Base-by-base conservation (phyloP, 1,284 basidiomycete genomes). In the Rhizopogon hawkerae region DNA sequence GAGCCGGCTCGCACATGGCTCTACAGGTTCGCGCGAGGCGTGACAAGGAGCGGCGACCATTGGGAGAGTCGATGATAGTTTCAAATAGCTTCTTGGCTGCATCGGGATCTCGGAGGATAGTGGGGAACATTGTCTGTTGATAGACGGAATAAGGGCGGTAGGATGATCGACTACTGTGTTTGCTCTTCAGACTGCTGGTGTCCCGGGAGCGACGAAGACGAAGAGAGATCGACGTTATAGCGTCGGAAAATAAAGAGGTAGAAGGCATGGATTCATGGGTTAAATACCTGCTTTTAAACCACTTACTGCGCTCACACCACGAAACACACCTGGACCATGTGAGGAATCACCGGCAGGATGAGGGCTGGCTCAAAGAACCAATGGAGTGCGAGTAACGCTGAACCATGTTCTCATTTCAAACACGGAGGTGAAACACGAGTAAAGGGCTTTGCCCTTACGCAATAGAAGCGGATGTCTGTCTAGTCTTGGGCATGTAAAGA, bases 11-110 rank as follows among this genome's bases (percentile, higher is more conserved):
- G 54, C 74, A 78, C 62, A 87, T 69, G 21, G 78, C 77, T 55
- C 74, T 79, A 66, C 85, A 88, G 44, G 85, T 87, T 49, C 85
- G 73, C 46, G 85, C 78, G 54, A 89, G 69, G 58, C 85, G 73
- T 41, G 81, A 80, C 52, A 86, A 65, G 39, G 77, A 73, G 35
- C 81, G 77, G 54, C 74, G 78, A 29, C 85, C 85, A 56, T 73
- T 75, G 1, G 83, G 78, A 3, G 75, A 72, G 46, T 88, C 85
- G 53, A 81, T 69, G 57, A 89, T 79, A 55, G 73, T 72, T 63
- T 88, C 84, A 38, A 88, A 69, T 50, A 89, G 67, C 63, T 77
- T 84, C 59, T 66, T 71, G 18, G 78, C 73, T 13, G 74, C 75
- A 38, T 81, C 81, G n/a, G 75, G 69, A 57, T 86, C 81, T 52